phyloP scores from a whole-genome alignment of 495 filamentous ascomycete species.

The Aspergillus campestris region DNA sequence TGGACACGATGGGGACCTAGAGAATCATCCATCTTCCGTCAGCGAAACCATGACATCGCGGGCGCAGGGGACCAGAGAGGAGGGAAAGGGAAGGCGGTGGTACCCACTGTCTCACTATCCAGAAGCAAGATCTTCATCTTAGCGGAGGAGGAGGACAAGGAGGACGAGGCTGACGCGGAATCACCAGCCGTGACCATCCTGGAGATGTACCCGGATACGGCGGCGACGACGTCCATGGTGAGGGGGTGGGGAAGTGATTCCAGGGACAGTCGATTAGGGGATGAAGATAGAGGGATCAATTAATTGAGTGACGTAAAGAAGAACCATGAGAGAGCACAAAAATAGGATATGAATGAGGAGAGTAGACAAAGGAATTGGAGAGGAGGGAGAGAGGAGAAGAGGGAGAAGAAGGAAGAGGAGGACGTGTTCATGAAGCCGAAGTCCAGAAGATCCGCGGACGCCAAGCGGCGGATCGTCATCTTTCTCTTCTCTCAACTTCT shows the following conservation, averaged over 20 bases:
- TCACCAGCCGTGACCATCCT: conserved; percentile 94
- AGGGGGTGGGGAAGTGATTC: neutral
- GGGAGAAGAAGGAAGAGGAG: conserved; percentile 5
- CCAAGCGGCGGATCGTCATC: neutral
- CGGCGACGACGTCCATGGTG: conserved; percentile 85
- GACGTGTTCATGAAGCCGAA: neutral
- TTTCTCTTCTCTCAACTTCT: neutral
- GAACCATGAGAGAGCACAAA: neutral
- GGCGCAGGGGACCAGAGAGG: too few species aligned
- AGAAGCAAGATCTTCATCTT: conserved; percentile 99
- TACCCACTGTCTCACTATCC: conserved; percentile 81
- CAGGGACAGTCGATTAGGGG: neutral
- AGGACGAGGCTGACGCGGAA: conserved; percentile 50
- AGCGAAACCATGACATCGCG: too few species aligned
- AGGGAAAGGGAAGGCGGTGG: too few species aligned
- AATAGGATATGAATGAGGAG: neutral
- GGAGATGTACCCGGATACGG: conserved; percentile 89
- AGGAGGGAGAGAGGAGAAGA: neutral
- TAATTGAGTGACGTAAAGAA: neutral
- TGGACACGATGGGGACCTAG: conserved; percentile 81
- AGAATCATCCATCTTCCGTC: conserved; percentile 9
- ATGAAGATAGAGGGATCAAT: neutral
- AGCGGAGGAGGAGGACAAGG: conserved; percentile 65
- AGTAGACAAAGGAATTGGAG: neutral
- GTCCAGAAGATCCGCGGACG: neutral